Base-by-base conservation (phyloP, 148 eudicot genomes). In the Chenopodium berlandieri region DNA sequence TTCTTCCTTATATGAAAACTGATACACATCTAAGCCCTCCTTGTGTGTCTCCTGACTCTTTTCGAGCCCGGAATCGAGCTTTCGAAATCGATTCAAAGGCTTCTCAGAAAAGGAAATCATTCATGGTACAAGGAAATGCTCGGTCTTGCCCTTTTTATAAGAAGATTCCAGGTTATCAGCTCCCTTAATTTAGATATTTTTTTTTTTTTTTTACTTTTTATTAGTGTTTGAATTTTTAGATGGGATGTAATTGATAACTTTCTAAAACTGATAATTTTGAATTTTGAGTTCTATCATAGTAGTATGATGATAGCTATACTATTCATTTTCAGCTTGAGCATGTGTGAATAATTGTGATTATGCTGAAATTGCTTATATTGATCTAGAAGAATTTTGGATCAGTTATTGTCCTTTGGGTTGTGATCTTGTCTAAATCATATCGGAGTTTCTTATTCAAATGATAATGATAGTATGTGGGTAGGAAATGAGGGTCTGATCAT, bases 61-160 rank as follows among this genome's bases (percentile, higher is more conserved):
- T 27, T 75, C 40, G 46, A 22, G 58, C 60, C 9, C 23, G 20
- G 40, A 67, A 75, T 48, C 71, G 27, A n/a, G 30, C 32, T 14
- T 19, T 75, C 22, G 86, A 19, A 27, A n/a, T 46, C 71, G 71
- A 23, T 68, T 75, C 68, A 70, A 56, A 37, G 69, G 73, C 8
- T 25, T 16, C 25, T 46, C 20, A 58, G 13, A n/a, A 69, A 9
- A 80, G 81, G 71, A 64, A 83, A 65, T 8, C 79, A 74, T 20
- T 83, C 44, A 22, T 52, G 25, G 63, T 19, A 27, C 31, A 34
- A 46, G 77, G 60, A 16, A 11, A 50, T 25, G 4, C 81, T 22
- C 87, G 87, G n/a, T 66, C 77, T 78, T 91, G 94, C 82, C 94
- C 94, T 72, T 91, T 91, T 75, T 91, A 91, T 81, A 91, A 91